phyloP scores from a whole-genome alignment of 805 yeast species.

The Wilhelminamyces savonicus region DNA sequence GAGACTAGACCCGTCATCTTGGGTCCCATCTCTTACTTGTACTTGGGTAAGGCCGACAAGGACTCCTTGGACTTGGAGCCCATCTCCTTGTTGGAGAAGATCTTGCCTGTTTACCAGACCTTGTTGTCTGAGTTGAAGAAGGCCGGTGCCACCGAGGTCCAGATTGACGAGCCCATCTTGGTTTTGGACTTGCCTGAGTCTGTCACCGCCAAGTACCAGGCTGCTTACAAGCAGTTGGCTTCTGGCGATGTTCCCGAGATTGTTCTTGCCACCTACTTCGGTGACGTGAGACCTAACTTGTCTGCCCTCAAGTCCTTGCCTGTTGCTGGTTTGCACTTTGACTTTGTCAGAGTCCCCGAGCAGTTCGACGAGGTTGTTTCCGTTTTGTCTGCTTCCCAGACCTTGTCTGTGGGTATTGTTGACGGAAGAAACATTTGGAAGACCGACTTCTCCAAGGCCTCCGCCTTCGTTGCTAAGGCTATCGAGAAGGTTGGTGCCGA shows the following conservation, averaged over 20 bases:
- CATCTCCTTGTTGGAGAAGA: conserved; percentile 78
- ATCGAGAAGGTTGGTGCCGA: conserved; percentile 78
- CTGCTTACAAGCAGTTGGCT: conserved; percentile 75
- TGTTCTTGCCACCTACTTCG: conserved; percentile 88
- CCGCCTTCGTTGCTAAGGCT: conserved; percentile 76
- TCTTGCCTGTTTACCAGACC: conserved; percentile 90
- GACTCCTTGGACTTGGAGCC: conserved; percentile 95
- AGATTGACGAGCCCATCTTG: conserved; percentile 95
- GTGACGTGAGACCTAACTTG: conserved; percentile 97
- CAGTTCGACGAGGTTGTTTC: conserved; percentile 81
- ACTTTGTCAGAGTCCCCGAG: conserved; percentile 92
- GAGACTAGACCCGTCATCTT: conserved; percentile 96
- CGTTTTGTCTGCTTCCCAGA: conserved; percentile 63
- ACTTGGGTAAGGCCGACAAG: conserved; percentile 97
- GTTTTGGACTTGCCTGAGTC: conserved; percentile 88
- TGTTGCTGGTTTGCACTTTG: conserved; percentile 94
- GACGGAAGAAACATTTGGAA: conserved; percentile 99
- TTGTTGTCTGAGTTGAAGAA: conserved; percentile 78
- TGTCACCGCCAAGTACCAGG: conserved; percentile 80
- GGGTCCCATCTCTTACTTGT: conserved; percentile 94
- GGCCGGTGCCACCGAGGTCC: conserved; percentile 94
- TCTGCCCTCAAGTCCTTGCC: conserved; percentile 83
- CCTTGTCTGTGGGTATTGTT: conserved; percentile 92
- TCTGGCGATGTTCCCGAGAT: conserved; percentile 69
- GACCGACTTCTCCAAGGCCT: conserved; percentile 86